Percentiles rank a stretch among this genome's conserved stretches.
Conservation (phyloP, 2,329 filamentous ascomycete genomes). For the Aaosphaeria pasadenensis region DNA sequence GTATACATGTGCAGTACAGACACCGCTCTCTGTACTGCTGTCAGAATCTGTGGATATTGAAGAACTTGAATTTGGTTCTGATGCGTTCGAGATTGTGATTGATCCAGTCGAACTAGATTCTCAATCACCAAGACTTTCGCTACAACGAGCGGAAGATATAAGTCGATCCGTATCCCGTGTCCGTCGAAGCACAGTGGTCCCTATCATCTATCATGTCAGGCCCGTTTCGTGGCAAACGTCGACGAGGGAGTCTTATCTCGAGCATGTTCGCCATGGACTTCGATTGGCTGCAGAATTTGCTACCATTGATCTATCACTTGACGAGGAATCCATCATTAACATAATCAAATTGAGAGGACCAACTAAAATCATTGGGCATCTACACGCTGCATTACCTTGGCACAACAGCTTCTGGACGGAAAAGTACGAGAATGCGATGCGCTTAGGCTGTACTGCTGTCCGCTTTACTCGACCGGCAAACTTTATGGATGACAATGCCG, state of each 20-base stretch:
- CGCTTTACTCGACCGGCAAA: conserved; percentile 58
- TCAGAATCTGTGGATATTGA: conserved; percentile 58
- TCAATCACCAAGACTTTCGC: conserved; percentile 9
- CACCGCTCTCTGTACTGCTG: conserved; percentile 58
- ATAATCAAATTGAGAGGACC: conserved; percentile 52
- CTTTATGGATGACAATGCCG: conserved; percentile 61
- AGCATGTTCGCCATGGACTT: conserved; percentile 58
- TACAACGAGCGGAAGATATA: conserved; percentile 42
- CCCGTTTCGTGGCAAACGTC: conserved; percentile 23
- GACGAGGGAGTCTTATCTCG: conserved; percentile 47
- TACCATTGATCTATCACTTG: conserved; percentile 59
- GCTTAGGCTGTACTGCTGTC: conserved; percentile 60
- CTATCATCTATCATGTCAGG: conserved; percentile 41
- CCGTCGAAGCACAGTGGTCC: conserved; percentile 58
- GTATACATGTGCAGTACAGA: conserved; percentile 66
- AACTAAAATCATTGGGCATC: conserved; percentile 61
- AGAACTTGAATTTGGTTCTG: conserved; percentile 62
- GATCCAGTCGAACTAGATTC: conserved; percentile 29
- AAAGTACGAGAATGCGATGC: conserved; percentile 58
- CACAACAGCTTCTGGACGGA: conserved; percentile 53
- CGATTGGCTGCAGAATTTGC: conserved; percentile 60
- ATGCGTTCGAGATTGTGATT: conserved; percentile 64
- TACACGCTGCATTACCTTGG: conserved; percentile 53
- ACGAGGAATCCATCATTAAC: conserved; percentile 49
- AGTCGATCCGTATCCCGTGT: conserved; percentile 60